Evolutionary conservation across 1,284 basidiomycete genomes (phyloP), one percentile per base, ranked within the genome.

Genomic region (Taiwanofungus camphoratus): DNA sequence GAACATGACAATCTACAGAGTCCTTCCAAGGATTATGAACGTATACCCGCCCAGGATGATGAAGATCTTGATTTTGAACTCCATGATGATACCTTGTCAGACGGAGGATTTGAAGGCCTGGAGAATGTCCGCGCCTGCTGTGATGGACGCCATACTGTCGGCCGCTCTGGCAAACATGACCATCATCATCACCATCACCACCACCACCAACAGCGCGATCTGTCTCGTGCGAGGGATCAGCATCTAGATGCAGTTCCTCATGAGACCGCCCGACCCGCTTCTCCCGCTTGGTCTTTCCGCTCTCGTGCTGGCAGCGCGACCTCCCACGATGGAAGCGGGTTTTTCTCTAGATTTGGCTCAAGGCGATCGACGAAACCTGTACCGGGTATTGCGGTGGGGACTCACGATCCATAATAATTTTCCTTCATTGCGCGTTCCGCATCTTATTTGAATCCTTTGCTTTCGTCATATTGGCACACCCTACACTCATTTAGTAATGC

Each of bases 41-140:
- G 85, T 50, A 73, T 82, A 15, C 57, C 66, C 12, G 64, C 60
- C 9, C 72, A 63, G 11, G 65, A 77, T 19, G 76, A 76, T 1
- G 80, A 84, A 5, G 89, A 90, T 32, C 75, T 90, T n/a, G 84
- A 90, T 55, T 90, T 89, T 54, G 82, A 87, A 58, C 69, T 87
- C 15, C 80, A 89, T 49, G 83, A 81, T 30, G 84, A 83, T 32
- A 76, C 76, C 16, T 69, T 83, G 55, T 84, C 81, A 7, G 89
- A 92, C 51, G 83, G 84, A 39, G 89, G 79, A 2, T 99, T 82
- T 60, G 94, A 98, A 56, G 95, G 93, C 0, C 61, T 99, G 36
- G 94, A 97, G 65, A 95, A 96, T 56, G 92, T 95, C 20, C 77
- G 92, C 24, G 92, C 92, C 2, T 97, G 93, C 64, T 97, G 93